Percentiles rank a stretch among this genome's conserved stretches.
Evolutionary conservation across 2,329 filamentous ascomycete genomes (phyloP).

Genomic region (Pseudocercospora eumusae): DNA sequence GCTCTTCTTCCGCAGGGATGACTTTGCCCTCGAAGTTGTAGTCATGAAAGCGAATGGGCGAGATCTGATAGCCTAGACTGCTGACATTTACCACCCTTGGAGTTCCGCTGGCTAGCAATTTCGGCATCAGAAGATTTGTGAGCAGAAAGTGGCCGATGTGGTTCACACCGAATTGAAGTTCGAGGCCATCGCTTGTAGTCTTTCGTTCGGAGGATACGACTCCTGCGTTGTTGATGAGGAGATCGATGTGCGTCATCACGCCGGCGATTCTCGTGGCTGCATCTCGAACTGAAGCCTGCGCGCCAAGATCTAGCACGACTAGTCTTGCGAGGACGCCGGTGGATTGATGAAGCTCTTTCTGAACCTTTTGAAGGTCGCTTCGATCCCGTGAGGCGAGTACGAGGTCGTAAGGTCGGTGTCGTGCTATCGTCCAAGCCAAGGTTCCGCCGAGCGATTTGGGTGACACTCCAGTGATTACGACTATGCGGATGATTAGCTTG

Average conservation of each 20-base stretch:
- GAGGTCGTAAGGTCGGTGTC: constrained; percentile 9
- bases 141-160: constrained; percentile 58
- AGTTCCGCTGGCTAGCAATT: constrained; percentile 17
- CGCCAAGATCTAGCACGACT: constrained; percentile 11
- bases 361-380: constrained; percentile 5
- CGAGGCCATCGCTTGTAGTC: constrained; percentile 42
- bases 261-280: neutral
- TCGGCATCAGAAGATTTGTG: constrained; percentile 21
- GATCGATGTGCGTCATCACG: constrained; percentile 3
- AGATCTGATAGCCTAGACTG: constrained; percentile 33
- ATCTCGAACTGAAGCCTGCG: neutral
- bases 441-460: constrained; percentile 12
- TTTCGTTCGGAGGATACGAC: constrained; percentile 3
- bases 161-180: constrained; percentile 57
- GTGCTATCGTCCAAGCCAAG: constrained; percentile 9
- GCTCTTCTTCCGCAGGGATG: constrained; percentile 27
- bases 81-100: constrained; percentile 37
- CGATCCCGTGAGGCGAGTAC: constrained; percentile 13
- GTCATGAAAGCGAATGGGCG: constrained; percentile 40
- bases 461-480: constrained; percentile 17
- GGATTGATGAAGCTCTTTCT: neutral
- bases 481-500: neutral
- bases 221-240: constrained; percentile 18
- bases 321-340: neutral
- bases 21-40: constrained; percentile 37